Base-by-base conservation (phyloP, 371 early-diverging fungal species). In the Actinomucor elegans region DNA sequence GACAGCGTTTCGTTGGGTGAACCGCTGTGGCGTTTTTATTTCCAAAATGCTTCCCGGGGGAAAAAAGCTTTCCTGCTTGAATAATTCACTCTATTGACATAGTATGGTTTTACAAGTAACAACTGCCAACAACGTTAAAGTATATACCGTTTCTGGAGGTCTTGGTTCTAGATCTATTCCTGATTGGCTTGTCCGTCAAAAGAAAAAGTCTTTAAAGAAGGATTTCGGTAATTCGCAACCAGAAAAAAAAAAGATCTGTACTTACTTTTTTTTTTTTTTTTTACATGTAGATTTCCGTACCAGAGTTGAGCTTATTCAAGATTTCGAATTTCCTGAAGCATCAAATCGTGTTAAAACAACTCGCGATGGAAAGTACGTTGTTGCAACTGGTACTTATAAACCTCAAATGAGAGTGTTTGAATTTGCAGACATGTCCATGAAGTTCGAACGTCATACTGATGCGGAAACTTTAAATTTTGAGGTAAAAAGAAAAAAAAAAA, bases 271-370 rank as follows among this genome's bases (percentile, higher is more conserved):
- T 24, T 26, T 10, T 34, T 28, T 23, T 17, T 14, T 33, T 42
- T 33, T 15, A 31, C 0, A 0, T 35, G 29, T 71, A 90, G 96
- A 95, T 51, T 96, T 86, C 79, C 80, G 91, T 41, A 87, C 89
- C 23, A 80, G 97, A 34, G 84, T 97, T 52, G 96, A 96, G 67
- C 80, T 97, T 15, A 88, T 98, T 61, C 98, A 98, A 68, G 96
- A 97, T 66, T 98, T 99, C 69, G 94, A 94, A 64, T 98, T 98
- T 66, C 96, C 99, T n/a, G 94, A 96, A 73, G 97, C 99, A 0
- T 92, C 94, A 5, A 78, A 88, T 23, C 81, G 86, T 52, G 77
- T 99, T 44, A 89, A 90, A 55, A 77, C 87, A 14, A 94, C 98
- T 2, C 71, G 81, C 9, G 96, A 98, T 73, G 90, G 94, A 35